phyloP scores from a whole-genome alignment of 495 filamentous ascomycete genomes.

The Cairneyella variabilis region DNA sequence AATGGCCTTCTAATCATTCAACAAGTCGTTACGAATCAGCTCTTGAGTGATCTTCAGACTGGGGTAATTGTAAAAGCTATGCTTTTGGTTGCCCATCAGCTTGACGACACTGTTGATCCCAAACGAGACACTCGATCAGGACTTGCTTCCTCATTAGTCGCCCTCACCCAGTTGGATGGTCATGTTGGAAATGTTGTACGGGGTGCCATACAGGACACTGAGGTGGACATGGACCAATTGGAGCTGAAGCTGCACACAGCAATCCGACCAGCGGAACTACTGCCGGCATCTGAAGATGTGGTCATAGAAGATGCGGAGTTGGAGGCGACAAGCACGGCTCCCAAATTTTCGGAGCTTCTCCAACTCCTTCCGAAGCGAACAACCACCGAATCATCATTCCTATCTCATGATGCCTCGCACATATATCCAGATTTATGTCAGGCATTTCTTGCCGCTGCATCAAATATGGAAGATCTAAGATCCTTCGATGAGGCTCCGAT shows the following conservation, averaged over 20 bases:
- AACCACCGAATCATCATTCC: slow-evolving; percentile 41
- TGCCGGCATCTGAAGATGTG: slow-evolving; percentile 42
- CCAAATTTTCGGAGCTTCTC: slow-evolving; percentile 21
- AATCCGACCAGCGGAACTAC: slow-evolving; percentile 44
- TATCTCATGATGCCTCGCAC: slow-evolving; percentile 36
- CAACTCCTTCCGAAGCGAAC: slow-evolving; percentile 32
- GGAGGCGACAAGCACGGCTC: slow-evolving; percentile 13
- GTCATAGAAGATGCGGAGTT: slow-evolving; percentile 45
- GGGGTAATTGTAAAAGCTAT: slow-evolving; percentile 59
- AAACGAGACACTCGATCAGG: slow-evolving; percentile 54
- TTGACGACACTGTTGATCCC: slow-evolving; percentile 40
- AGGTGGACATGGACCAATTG: slow-evolving; percentile 62
- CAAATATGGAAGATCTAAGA: slow-evolving; percentile 45
- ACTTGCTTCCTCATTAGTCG: slow-evolving; percentile 59
- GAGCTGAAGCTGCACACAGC: slow-evolving; percentile 67
- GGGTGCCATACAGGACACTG: slow-evolving; percentile 53
- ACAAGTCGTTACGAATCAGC: slow-evolving; percentile 53
- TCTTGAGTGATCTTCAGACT: slow-evolving; percentile 59
- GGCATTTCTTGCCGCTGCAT: slow-evolving; percentile 56
- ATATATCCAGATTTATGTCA: slow-evolving; percentile 55
- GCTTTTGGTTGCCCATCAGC: slow-evolving; percentile 50
- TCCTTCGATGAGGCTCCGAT: slow-evolving; percentile 55
- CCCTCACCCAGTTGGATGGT: slow-evolving; percentile 49
- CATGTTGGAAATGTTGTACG: slow-evolving; percentile 56
- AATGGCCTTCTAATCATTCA: slow-evolving; percentile 54